Evolutionary conservation across 2,329 filamentous ascomycete genomes (phyloP), one percentile per base, ranked within the genome.

Genomic region (Ilyonectria destructans): DNA sequence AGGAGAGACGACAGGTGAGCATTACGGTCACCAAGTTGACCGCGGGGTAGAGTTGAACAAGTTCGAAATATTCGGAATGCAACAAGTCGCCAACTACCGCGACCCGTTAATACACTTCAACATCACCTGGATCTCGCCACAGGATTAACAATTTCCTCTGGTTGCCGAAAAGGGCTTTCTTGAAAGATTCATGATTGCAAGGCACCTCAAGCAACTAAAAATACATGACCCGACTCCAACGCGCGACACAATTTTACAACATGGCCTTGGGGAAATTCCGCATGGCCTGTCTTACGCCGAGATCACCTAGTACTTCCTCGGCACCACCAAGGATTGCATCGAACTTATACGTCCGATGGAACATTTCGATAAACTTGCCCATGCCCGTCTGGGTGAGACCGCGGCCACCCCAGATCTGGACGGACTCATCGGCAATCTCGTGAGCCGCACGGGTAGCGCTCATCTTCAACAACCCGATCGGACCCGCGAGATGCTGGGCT

Each of bases 351-450:
- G 91, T 94, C 54, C 93, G 86, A 80, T 96, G 89, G 83, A 96
- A 96, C 87, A 93, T 92, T 83, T 97, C 94, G 69, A 97, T 90
- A 35, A 94, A 87, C 58, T 88, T 88, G 55, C 94, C 94, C 94
- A 97, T 97, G 17, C 94, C 94, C 0, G 88, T 88, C 82, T 95
- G 91, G 1, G 94, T 97, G 9, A 97, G 81, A 4, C 90, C 94
- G 62, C 94, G 87, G 7, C 94, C 94, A 54, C 94, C 94, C 81
- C 95, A 97, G 77, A 97, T 95, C 78, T 96, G 94, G 6, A 94
- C 91, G 2, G 93, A 89, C 77, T 95, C 92, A 79, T 96, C 93
- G 68, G 94, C 93, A 73, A 96, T 90, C 77, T 96, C 93, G 79
- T 96, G 93, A 1, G 93, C 92, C 46, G 90, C 90, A 35, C 93